These are phyloP conservation scores for Termitomyces sp. DNA, from an alignment of 768 basidiomycete species.

Conservation along the genomic window DNA sequence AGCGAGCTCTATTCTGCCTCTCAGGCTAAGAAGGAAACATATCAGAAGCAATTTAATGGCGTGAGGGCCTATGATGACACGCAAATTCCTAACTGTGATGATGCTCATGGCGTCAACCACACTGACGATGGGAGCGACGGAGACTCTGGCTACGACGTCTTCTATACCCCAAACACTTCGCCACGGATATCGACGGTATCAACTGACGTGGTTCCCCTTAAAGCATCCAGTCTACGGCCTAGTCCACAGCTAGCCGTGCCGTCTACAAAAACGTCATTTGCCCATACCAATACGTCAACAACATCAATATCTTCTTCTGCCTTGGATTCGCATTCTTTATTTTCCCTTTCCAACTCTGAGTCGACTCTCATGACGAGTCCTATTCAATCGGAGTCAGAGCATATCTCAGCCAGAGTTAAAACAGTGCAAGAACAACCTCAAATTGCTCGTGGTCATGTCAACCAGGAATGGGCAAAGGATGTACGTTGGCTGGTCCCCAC, in stretches of 20 bases:
- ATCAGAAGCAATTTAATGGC: constrained; percentile 11
- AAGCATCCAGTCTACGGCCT: constrained; percentile 19
- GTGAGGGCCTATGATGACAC: constrained; percentile 10
- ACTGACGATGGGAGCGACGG: constrained; percentile 17
- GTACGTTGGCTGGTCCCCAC: constrained; percentile 53
- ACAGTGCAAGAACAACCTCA: constrained; percentile 14
- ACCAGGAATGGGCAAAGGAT: constrained; percentile 65
- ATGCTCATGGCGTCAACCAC: constrained; percentile 4
- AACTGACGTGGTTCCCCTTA: constrained; percentile 20
- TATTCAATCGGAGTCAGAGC: constrained; percentile 25
- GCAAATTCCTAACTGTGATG: constrained; percentile 2
- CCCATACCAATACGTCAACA: constrained; percentile 22
- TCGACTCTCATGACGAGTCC: constrained; percentile 34
- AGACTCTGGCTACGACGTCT: constrained; percentile 43
- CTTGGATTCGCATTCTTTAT: constrained; percentile 34
- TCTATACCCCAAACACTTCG: constrained; percentile 59
- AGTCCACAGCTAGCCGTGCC: constrained; percentile 9
- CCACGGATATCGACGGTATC: constrained; percentile 46
- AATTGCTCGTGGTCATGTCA: constrained; percentile 24
- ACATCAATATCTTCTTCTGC: constrained; percentile 36
- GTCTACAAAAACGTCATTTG: constrained; percentile 19
- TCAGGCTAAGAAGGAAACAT: constrained; percentile 4
- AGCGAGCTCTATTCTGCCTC: not conserved
- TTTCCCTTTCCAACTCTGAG: constrained; percentile 31
- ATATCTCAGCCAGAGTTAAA: constrained; percentile 12